Evolutionary conservation across 495 filamentous ascomycete species (phyloP).

Genomic region (Cercophora samala): DNA sequence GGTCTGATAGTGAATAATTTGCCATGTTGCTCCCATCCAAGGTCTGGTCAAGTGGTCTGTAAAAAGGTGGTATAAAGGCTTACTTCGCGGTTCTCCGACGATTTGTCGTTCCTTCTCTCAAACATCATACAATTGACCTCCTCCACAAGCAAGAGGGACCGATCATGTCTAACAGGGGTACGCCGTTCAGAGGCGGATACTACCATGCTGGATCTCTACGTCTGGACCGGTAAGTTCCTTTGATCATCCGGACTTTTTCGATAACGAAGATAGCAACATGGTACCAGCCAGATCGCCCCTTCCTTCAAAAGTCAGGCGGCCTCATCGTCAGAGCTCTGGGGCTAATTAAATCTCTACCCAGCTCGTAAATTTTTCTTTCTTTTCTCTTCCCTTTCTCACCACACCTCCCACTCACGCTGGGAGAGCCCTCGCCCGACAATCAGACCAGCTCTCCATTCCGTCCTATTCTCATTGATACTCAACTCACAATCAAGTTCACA

Average conservation of each 20-base stretch:
- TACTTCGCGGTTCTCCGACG: background rate
- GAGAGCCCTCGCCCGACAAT: background rate
- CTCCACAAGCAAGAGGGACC: too few relatives aligned
- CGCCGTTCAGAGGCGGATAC: too few relatives aligned
- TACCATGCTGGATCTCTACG: too few relatives aligned
- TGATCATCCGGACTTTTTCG: too few relatives aligned
- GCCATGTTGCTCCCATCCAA: background rate
- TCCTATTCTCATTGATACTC: background rate
- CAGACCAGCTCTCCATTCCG: background rate
- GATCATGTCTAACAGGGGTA: too few relatives aligned
- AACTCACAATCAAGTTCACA: constrained; percentile 5
- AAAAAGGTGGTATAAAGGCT: background rate
- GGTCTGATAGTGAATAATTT: background rate
- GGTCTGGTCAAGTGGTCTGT: background rate
- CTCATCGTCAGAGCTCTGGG: background rate
- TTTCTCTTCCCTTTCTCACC: background rate
- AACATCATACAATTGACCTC: too few relatives aligned
- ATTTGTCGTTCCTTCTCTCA: too few relatives aligned
- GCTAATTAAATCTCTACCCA: background rate
- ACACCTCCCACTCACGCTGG: background rate
- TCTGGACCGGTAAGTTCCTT: too few relatives aligned
- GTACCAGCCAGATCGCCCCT: background rate
- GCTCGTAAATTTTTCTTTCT: background rate
- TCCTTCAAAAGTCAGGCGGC: background rate
- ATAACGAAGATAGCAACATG: too few relatives aligned